phyloP scores from a whole-genome alignment of 306 rosid genomes.

The Castanea mollissima region DNA sequence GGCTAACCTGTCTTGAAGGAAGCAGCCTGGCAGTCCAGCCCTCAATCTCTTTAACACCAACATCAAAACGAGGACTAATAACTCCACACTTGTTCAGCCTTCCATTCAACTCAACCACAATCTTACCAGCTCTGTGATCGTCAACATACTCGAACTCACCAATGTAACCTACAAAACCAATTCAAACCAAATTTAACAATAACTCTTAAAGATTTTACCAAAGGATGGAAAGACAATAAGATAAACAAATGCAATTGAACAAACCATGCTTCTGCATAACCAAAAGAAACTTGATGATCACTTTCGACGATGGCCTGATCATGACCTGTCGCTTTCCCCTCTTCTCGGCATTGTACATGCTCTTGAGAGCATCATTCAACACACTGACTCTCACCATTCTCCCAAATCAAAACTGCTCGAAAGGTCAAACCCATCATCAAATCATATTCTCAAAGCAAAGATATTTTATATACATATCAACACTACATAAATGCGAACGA shows the following conservation, averaged over 20 bases:
- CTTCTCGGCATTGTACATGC: slow-evolving; percentile 48
- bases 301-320: slow-evolving; percentile 44
- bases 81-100: slow-evolving; percentile 72
- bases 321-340: slow-evolving; percentile 46
- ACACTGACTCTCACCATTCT: slow-evolving; percentile 40
- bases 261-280: slow-evolving; percentile 62
- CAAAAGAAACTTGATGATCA: slow-evolving; percentile 37
- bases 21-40: slow-evolving; percentile 69
- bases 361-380: slow-evolving; percentile 43
- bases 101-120: slow-evolving; percentile 65
- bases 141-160: slow-evolving; percentile 68
- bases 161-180: slow-evolving; percentile 40
- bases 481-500: too few relatives aligned
- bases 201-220: background rate
- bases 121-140: slow-evolving; percentile 63
- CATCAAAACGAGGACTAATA: slow-evolving; percentile 68
- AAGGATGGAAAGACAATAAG: background rate
- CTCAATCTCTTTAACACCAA: slow-evolving; percentile 60
- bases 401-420: background rate
- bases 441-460: background rate
- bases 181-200: background rate
- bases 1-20: slow-evolving; percentile 64
- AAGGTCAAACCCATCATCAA: background rate
- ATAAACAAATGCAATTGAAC: background rate
- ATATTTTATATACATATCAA: background rate